phyloP scores from a whole-genome alignment of 2,329 filamentous ascomycete genomes.

The Daldinia sp. region DNA sequence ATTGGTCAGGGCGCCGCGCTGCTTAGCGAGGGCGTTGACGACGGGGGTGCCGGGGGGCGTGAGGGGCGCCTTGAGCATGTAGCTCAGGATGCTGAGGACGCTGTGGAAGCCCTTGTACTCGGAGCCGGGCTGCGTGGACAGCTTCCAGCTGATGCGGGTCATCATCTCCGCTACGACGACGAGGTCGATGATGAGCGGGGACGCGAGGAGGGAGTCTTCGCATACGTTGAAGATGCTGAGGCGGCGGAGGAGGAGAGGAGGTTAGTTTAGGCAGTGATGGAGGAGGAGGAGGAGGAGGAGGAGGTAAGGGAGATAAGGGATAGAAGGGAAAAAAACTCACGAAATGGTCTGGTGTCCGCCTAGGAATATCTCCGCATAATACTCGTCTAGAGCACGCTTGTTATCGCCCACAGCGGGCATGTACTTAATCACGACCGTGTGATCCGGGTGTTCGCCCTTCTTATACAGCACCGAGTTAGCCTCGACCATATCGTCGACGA shows the following conservation, averaged over 20 bases:
- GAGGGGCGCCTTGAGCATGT: constrained; percentile 97
- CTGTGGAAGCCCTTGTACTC: constrained; percentile 96
- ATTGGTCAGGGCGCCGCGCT: constrained; percentile 93
- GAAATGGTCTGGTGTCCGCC: constrained; percentile 98
- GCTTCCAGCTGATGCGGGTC: constrained; percentile 96
- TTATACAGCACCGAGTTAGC: constrained; percentile 93
- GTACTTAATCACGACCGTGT: constrained; percentile 99
- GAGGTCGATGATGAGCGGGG: constrained; percentile 96
- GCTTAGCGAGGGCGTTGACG: constrained; percentile 94
- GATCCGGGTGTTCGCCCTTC: constrained; percentile 93
- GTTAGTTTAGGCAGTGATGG: background rate
- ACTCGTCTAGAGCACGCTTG: constrained; percentile 98
- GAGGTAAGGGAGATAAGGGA: constrained; percentile 41
- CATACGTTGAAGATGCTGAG: constrained; percentile 96
- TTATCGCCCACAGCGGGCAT: constrained; percentile 99
- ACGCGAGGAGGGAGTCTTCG: constrained; percentile 96
- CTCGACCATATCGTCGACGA: constrained; percentile 99
- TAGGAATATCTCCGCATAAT: constrained; percentile 99
- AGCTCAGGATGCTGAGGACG: constrained; percentile 95
- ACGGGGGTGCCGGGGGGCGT: constrained; percentile 96
- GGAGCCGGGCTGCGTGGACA: constrained; percentile 60
- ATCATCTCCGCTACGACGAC: constrained; percentile 96
- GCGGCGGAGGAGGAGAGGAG: constrained; percentile 10
- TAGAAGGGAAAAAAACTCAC: constrained; percentile 56
- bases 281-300: background rate